Percentiles rank a stretch among this genome's conserved stretches.
Conservation (phyloP, 805 yeast genomes). For the Spathaspora gorwiae region DNA sequence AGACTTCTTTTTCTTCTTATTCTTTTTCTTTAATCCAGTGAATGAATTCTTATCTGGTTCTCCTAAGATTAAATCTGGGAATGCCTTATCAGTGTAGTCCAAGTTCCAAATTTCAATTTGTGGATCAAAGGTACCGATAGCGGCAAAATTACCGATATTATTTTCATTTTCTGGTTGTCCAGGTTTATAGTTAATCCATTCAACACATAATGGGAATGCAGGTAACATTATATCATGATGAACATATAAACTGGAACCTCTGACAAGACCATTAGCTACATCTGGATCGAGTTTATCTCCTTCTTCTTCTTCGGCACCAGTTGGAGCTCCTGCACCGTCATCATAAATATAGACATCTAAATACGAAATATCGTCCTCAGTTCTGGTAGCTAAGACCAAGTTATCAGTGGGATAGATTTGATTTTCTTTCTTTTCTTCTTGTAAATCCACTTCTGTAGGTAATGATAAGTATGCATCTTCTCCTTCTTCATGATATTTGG, state of each 20-base stretch:
- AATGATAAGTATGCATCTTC: constrained; percentile 60
- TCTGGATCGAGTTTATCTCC: constrained; percentile 67
- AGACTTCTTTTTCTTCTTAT: constrained; percentile 45
- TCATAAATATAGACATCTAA: constrained; percentile 93
- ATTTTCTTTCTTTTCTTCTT: constrained; percentile 77
- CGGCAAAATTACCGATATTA: constrained; percentile 84
- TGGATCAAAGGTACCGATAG: constrained; percentile 95
- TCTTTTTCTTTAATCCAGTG: constrained; percentile 37
- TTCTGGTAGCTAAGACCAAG: constrained; percentile 83
- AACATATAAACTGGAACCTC: constrained; percentile 78
- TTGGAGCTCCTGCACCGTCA: constrained; percentile 84
- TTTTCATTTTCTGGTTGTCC: constrained; percentile 31
- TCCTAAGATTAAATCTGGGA: constrained; percentile 91
- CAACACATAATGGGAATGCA: constrained; percentile 93
- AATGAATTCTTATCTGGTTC: constrained; percentile 51
- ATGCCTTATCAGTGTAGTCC: constrained; percentile 87
- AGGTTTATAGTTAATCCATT: constrained; percentile 84
- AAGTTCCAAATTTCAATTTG: constrained; percentile 96
- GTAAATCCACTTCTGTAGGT: constrained; percentile 57
- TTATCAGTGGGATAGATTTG: constrained; percentile 90
- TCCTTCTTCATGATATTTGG: constrained; percentile 46
- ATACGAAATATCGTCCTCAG: constrained; percentile 92
- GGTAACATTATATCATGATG: constrained; percentile 98
- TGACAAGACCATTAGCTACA: constrained; percentile 64
- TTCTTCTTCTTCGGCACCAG: constrained; percentile 60